Evolutionary conservation across 2,329 filamentous ascomycete species (phyloP).

Genomic region (Aspergillus quadricinctus): DNA sequence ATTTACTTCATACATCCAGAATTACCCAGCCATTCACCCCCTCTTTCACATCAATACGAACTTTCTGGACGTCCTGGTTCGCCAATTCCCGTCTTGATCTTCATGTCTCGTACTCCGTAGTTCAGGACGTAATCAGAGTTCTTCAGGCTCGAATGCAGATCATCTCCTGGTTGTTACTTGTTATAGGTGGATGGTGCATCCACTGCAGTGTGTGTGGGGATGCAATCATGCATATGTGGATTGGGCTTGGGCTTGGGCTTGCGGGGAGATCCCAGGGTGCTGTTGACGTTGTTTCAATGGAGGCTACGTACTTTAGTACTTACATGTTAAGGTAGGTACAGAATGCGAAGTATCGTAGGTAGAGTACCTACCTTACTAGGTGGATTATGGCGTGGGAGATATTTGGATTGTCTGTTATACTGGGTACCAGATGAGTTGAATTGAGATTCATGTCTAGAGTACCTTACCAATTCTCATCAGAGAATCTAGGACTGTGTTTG

Average conservation of each 20-base stretch:
- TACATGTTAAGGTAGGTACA: not conserved
- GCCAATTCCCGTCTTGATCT: not conserved
- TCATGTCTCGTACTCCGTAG: not conserved
- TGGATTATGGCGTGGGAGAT: too few relatives aligned
- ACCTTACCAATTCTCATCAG: too few relatives aligned
- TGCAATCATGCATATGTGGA: not conserved
- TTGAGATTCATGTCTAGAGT: not conserved
- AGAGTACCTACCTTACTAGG: too few relatives aligned
- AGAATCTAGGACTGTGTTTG: not conserved
- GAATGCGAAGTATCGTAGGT: not conserved
- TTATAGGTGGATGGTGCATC: not conserved
- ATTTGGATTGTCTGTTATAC: too few relatives aligned
- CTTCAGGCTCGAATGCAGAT: not conserved
- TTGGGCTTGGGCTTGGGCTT: not conserved
- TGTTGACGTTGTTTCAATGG: too few relatives aligned
- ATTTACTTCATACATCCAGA: not conserved
- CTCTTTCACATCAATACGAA: not conserved
- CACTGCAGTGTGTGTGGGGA: too few relatives aligned
- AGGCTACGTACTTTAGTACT: too few relatives aligned
- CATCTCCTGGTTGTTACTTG: not conserved
- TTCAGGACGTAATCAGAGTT: not conserved
- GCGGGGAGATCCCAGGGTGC: too few relatives aligned
- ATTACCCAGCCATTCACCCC: too few relatives aligned
- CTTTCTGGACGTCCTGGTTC: not conserved
- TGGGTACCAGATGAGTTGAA: not conserved